Evolutionary conservation across 2,329 filamentous ascomycete species (phyloP), one percentile per base, ranked within the genome.

Genomic region (Fonsecaea nubica): DNA sequence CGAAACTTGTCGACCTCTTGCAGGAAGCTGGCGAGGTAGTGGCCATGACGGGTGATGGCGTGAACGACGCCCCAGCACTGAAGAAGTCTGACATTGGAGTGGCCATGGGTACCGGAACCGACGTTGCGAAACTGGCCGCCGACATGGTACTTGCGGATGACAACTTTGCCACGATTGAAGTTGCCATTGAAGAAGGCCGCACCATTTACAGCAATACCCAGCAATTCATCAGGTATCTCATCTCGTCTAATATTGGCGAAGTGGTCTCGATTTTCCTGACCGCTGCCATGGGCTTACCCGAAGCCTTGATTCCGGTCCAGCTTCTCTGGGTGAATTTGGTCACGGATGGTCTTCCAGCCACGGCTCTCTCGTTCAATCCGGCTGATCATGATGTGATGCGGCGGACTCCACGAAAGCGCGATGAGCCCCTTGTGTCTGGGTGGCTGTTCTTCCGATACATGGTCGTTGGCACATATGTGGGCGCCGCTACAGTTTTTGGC

Each of bases 161-260:
- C 82, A 99, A 99, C 84, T 99, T 99, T 79, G 95, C 95, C 69
- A 99, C 95, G 3, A 99, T 99, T 73, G 92, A 97, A 78, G 85
- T 92, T 63, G 95, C 95, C 58, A 93, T 99, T 70, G 95, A 99
- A 78, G 95, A 99, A 81, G 95, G 95, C 62, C 91, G 95, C 69
- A 93, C 93, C 70, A 99, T 99, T 81, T 99, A 97, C 87, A 98
- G 95, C 89, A 99, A 99, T 85, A 99, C 95, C 5, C 95, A 99
- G 78, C 95, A 99, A 79, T 99, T 99, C 81, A 99, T 99, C 81
- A 92, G 96, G 58, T 99, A 99, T 79, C 87, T 99, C 68, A 99
- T 99, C 78, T 98, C 94, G 8, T 98, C 94, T 71, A 99, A 99
- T 83, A 99, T 99, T 72, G 96, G 95, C 75, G 95, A 99, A 79